Evolutionary conservation across 2,329 filamentous ascomycete species (phyloP).

Genomic region (Paracoccidioides lutzii): DNA sequence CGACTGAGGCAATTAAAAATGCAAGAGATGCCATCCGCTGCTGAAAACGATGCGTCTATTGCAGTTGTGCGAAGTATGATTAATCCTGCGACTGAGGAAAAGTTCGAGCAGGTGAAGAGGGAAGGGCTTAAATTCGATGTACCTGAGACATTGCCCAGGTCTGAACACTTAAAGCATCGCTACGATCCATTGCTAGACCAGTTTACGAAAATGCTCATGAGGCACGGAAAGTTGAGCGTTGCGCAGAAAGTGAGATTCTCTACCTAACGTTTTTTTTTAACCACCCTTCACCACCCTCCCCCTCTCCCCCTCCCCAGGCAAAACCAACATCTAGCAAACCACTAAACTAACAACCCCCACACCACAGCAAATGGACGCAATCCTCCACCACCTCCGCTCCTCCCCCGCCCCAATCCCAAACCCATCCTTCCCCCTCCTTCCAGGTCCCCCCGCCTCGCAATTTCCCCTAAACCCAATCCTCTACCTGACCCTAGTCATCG

Average conservation of each 20-base stretch:
- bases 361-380: conserved; percentile 66
- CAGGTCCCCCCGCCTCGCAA: conserved; percentile 63
- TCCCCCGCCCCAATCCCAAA: conserved; percentile 65
- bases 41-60: conserved; percentile 19
- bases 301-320: no score
- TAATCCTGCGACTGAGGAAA: conserved; percentile 17
- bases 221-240: conserved; percentile 73
- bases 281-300: no score
- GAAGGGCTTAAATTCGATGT: conserved; percentile 66
- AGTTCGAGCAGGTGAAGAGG: conserved; percentile 23
- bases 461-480: conserved; percentile 80
- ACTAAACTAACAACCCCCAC: background rate
- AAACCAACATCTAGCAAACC: background rate
- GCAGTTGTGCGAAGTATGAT: conserved; percentile 27
- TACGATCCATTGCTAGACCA: conserved; percentile 79
- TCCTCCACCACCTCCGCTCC: conserved; percentile 74
- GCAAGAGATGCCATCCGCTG: conserved; percentile 4
- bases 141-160: conserved; percentile 53
- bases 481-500: conserved; percentile 81
- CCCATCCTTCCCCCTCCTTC: conserved; percentile 44
- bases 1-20: conserved; percentile 22
- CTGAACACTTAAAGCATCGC: conserved; percentile 58
- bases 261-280: background rate
- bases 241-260: conserved; percentile 61
- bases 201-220: conserved; percentile 83